These are phyloP conservation scores for Dioscorea cayenensis DNA, from an alignment of 116 monocot species.

Conservation along the genomic window DNA sequence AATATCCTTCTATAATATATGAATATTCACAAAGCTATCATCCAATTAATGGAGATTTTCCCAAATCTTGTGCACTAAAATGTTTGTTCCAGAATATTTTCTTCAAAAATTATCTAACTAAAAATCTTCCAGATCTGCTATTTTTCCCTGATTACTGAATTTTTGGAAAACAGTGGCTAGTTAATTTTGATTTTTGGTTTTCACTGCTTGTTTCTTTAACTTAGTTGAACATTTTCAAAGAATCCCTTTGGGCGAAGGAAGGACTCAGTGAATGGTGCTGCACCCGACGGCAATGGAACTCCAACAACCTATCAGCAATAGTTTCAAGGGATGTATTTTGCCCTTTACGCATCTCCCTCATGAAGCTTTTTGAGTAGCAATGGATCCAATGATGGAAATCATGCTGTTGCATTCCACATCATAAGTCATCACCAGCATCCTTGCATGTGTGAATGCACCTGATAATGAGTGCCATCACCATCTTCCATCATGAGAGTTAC, in stretches of 20 bases:
- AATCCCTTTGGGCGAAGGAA: conserved; percentile 97
- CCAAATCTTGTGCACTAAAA: too few species aligned
- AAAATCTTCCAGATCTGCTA: background rate
- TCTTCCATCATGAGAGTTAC: conserved; percentile 19
- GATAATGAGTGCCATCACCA: conserved; percentile 41
- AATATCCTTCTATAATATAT: conserved; percentile 74
- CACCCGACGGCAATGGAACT: conserved; percentile 47
- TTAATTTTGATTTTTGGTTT: background rate
- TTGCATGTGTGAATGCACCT: conserved; percentile 46
- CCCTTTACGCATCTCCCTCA: conserved; percentile 20
- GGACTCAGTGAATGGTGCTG: conserved; percentile 41
- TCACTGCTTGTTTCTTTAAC: conserved; percentile 44
- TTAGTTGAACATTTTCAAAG: conserved; percentile 58
- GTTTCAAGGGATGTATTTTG: conserved; percentile 48
- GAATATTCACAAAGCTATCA: too few species aligned
- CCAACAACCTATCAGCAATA: conserved; percentile 30
- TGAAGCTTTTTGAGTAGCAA: conserved; percentile 29
- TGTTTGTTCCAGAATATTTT: background rate
- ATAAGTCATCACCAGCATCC: conserved; percentile 47
- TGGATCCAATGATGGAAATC: conserved; percentile 34
- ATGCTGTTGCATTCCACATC: conserved; percentile 60
- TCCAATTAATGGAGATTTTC: too few species aligned
- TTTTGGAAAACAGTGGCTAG: background rate
- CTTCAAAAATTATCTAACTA: background rate
- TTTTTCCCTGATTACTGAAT: background rate